Conservation (phyloP, 768 basidiomycete species). For the Trichaptum fuscoviolaceum region DNA sequence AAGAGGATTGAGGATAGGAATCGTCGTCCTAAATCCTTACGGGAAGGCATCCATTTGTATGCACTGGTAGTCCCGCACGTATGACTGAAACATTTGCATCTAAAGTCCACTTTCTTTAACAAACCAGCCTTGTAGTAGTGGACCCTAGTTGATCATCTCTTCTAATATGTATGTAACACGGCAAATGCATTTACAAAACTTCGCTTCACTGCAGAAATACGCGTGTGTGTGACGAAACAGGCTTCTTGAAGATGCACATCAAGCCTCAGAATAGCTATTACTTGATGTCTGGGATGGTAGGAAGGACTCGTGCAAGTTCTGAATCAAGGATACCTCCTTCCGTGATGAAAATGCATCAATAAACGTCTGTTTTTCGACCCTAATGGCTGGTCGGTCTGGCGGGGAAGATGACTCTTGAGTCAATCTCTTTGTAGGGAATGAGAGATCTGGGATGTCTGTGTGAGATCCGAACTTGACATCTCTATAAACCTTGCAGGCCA, state of each 20-base stretch:
- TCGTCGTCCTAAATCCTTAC: too few relatives aligned
- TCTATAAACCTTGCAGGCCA: slow-evolving; percentile 31
- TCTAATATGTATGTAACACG: too few relatives aligned
- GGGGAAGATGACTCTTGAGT: background rate
- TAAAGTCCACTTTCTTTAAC: too few relatives aligned
- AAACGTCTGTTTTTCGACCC: background rate
- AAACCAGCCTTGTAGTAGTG: too few relatives aligned
- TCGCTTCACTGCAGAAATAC: too few relatives aligned
- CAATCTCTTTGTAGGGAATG: background rate
- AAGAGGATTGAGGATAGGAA: too few relatives aligned
- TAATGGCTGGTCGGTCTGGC: background rate
- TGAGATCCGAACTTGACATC: slow-evolving; percentile 21
- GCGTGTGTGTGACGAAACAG: too few relatives aligned
- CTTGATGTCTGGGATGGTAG: background rate
- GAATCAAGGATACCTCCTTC: background rate
- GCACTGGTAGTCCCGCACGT: too few relatives aligned
- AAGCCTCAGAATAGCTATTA: background rate
- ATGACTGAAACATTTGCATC: too few relatives aligned
- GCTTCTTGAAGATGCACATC: background rate
- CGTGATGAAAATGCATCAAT: background rate
- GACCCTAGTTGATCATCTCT: too few relatives aligned
- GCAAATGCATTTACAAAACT: too few relatives aligned
- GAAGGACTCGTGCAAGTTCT: background rate
- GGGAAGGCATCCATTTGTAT: too few relatives aligned
- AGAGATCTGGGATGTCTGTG: background rate